Evolutionary conservation across 192 early-diverging fungal species (phyloP), one percentile per base, ranked within the genome.

Genomic region (Phlyctochytrium arcticum): DNA sequence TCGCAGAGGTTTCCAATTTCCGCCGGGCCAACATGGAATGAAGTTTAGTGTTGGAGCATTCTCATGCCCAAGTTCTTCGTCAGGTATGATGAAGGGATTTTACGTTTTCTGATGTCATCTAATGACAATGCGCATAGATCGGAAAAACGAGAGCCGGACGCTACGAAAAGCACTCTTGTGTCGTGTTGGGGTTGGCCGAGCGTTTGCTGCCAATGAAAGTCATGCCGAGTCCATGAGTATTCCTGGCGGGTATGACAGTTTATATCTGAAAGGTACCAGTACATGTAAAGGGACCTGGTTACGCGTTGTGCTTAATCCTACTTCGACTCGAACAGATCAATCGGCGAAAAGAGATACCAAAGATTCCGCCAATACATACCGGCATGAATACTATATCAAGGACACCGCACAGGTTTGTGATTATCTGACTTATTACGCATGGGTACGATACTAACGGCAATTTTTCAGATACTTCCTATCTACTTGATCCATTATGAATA

Each of bases 171-270:
- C 68, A 27, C 17, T 85, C 17, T 48, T 84, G 54, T 85, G 83
- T 53, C 53, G 67, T 51, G 54, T 85, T 7, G 73, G 73, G 2
- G 66, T 85, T 19, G 83, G 83, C 26, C 54, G 83, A 27, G 72
- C 76, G 8, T 73, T 68, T 35, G 70, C 74, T 4, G 50, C 64
- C 8, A 71, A 79, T 33, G 72, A 79, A 39, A 49, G 26, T 5
- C 37, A 57, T 6, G 74, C 71, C 1, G 75, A 78, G 21, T 27
- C 46, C 3, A 65, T 54, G 6, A 35, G 56, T 3, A 6, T 85
- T 3, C 83, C 83, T 17, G 79, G 78, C 0, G 83, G 83, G n/a
- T 85, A 85, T 62, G 79, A 85, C 48, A 81, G 78, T 57, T 84
- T 78, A 50, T 81, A 78, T 32, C 33, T 85, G n/a, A 50, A 70